Percentiles rank a stretch among this genome's conserved stretches.
Evolutionary conservation across 2,329 filamentous ascomycete species (phyloP).

Genomic region (Pseudonectria buxi): DNA sequence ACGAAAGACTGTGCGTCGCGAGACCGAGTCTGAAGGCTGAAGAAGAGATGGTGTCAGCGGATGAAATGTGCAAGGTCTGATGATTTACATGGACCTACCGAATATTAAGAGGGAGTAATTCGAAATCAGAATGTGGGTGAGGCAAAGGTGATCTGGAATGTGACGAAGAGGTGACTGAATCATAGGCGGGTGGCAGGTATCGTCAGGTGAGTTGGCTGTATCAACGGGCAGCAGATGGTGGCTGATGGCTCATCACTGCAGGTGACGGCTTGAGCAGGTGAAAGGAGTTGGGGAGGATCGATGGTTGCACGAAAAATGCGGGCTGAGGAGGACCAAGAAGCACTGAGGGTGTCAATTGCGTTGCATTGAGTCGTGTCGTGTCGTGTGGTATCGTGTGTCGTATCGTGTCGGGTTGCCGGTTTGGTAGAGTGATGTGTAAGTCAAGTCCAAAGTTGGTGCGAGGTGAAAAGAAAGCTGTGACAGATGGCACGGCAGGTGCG

Average conservation of each 20-base stretch:
- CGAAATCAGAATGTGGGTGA: no score
- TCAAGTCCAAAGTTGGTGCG: background rate
- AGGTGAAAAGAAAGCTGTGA: no score
- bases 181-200: conserved; percentile 11
- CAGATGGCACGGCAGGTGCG: no score
- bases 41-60: conserved; percentile 18
- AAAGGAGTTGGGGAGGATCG: conserved; percentile 1
- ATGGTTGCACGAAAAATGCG: conserved; percentile 5
- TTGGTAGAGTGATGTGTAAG: background rate
- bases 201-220: conserved; percentile 14
- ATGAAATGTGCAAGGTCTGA: background rate
- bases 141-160: no score
- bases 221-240: conserved; percentile 11
- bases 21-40: background rate
- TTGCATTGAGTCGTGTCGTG: conserved; percentile 7
- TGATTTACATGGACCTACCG: no score
- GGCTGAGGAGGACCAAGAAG: background rate
- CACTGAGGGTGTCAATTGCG: conserved; percentile 1
- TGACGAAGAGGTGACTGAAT: conserved; percentile 9
- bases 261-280: conserved; percentile 1
- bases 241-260: conserved; percentile 5
- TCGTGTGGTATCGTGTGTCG: conserved; percentile 4
- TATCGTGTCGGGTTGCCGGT: background rate
- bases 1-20: background rate
- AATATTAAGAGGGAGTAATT: no score